Evolutionary conservation across 1,139 yeast species (phyloP).

Genomic region (Pneumocystis sp.): DNA sequence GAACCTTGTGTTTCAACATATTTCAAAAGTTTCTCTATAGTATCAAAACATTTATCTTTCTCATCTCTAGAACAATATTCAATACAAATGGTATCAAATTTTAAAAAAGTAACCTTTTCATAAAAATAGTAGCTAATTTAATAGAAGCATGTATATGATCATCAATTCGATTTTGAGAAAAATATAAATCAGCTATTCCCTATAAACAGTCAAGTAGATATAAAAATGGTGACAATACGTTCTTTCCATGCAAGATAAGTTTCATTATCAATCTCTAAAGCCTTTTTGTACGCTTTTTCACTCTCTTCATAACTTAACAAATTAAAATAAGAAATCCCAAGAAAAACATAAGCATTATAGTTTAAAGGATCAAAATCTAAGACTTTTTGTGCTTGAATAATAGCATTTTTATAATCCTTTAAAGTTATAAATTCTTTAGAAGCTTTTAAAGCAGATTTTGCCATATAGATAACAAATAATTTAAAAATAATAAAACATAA

Average conservation of each 20-base stretch:
- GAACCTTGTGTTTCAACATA: constrained; percentile 22
- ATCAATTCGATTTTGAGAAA: constrained; percentile 30
- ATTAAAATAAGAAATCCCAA: constrained; percentile 44
- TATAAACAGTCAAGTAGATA: background rate
- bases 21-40: constrained; percentile 10
- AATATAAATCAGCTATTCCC: constrained; percentile 49
- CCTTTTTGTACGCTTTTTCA: constrained; percentile 36
- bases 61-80: constrained; percentile 6
- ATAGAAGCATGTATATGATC: constrained; percentile 26
- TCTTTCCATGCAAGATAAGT: constrained; percentile 58
- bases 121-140: constrained; percentile 18
- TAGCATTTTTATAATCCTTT: constrained; percentile 31
- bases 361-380: constrained; percentile 40
- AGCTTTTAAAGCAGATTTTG: constrained; percentile 6
- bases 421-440: constrained; percentile 10
- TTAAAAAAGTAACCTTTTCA: constrained; percentile 6
- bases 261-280: constrained; percentile 40
- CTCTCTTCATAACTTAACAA: constrained; percentile 33
- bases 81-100: background rate
- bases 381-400: constrained; percentile 34
- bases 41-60: constrained; percentile 9
- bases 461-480: background rate
- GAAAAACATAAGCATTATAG: constrained; percentile 44
- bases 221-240: background rate
- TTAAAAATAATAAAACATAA: background rate